Evolutionary conservation across 306 rosid genomes (phyloP).

Genomic region (Quercus dentata): DNA sequence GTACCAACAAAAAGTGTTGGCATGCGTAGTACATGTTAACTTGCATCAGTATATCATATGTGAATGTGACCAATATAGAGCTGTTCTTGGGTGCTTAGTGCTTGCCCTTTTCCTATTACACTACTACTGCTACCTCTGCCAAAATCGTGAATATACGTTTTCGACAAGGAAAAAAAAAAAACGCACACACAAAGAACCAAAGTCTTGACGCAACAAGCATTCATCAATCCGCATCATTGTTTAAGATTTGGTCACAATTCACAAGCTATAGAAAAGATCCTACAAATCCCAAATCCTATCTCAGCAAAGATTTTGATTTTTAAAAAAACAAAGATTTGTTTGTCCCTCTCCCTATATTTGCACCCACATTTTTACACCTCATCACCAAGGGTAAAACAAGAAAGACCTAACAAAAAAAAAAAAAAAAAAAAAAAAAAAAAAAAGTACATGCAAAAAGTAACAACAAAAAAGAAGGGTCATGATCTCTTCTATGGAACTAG

Average conservation of each 20-base stretch:
- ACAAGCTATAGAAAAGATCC: not conserved
- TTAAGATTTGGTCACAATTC: not conserved
- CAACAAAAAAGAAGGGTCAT: conserved; percentile 19
- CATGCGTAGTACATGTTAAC: no score
- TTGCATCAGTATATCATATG: no score
- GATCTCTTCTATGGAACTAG: conserved; percentile 33
- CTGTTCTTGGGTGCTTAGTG: not conserved
- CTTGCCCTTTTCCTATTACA: not conserved
- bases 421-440: not conserved
- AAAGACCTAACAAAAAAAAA: not conserved
- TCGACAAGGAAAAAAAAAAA: not conserved
- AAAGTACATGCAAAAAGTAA: not conserved
- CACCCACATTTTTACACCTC: conserved; percentile 30
- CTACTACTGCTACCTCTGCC: not conserved
- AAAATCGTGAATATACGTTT: not conserved
- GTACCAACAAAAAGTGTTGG: no score
- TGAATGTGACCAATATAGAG: no score
- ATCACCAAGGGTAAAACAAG: conserved; percentile 3
- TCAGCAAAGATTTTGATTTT: not conserved
- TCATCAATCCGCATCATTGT: not conserved
- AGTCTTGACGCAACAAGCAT: not conserved
- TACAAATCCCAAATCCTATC: no score
- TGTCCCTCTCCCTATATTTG: conserved; percentile 27
- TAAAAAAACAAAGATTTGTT: not conserved
- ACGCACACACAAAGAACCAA: not conserved